Conservation (phyloP, 345 rosid species). For the Murraya paniculata region DNA sequence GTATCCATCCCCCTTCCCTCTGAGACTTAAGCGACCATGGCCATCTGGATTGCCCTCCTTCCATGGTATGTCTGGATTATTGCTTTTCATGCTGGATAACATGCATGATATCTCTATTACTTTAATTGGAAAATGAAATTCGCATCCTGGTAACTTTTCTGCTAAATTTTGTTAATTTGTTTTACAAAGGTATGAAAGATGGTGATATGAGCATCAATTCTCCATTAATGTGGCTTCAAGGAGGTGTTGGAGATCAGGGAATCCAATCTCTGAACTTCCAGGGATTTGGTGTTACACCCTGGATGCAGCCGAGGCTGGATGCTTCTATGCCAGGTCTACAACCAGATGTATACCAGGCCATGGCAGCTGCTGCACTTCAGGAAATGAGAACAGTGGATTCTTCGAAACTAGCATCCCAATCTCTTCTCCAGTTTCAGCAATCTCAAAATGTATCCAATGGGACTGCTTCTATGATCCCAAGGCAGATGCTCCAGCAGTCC, state of each 20-base stretch:
- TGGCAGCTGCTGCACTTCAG: slow-evolving; percentile 51
- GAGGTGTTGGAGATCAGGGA: slow-evolving; percentile 43
- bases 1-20: slow-evolving; percentile 49
- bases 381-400: slow-evolving; percentile 42
- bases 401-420: slow-evolving; percentile 33
- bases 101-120: neutral
- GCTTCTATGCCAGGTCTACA: slow-evolving; percentile 36
- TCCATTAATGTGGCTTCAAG: slow-evolving; percentile 49
- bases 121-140: neutral
- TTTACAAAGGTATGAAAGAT: slow-evolving; percentile 27
- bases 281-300: slow-evolving; percentile 40
- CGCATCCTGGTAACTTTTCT: neutral
- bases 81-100: neutral
- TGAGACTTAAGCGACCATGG: slow-evolving; percentile 47
- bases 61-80: slow-evolving; percentile 26
- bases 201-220: slow-evolving; percentile 36
- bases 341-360: slow-evolving; percentile 44
- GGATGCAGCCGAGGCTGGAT: slow-evolving; percentile 44
- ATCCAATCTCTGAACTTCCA: slow-evolving; percentile 40
- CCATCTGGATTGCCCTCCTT: slow-evolving; percentile 42
- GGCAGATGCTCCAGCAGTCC: slow-evolving; percentile 36
- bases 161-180: neutral
- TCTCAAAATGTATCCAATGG: slow-evolving; percentile 23
- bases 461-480: slow-evolving; percentile 28
- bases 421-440: slow-evolving; percentile 38